A percentile compares a stretch with the other conserved stretches of the same genome.
These are phyloP conservation scores for Backusella macrospora DNA, from an alignment of 192 early-diverging fungal species.

Conservation along the genomic window DNA sequence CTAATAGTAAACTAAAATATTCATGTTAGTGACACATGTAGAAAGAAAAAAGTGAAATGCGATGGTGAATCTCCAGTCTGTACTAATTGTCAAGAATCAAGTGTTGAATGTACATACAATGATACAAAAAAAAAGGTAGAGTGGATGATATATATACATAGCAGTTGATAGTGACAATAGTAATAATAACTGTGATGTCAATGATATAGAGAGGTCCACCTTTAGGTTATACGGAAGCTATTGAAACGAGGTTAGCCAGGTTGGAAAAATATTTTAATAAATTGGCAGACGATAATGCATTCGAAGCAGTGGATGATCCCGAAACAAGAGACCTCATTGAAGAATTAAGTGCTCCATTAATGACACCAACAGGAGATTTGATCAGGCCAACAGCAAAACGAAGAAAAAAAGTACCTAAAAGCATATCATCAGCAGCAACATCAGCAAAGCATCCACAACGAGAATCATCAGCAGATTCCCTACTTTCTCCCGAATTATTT, in stretches of 20 bases:
- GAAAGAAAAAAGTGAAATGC: slow-evolving; percentile 84
- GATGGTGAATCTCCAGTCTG: slow-evolving; percentile 73
- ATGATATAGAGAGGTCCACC: slow-evolving; percentile 71
- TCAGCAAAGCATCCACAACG: background rate
- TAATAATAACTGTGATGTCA: slow-evolving; percentile 15
- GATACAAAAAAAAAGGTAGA: slow-evolving; percentile 51
- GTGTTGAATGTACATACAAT: slow-evolving; percentile 66
- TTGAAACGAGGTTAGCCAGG: slow-evolving; percentile 72
- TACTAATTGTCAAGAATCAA: slow-evolving; percentile 73
- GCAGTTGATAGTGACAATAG: slow-evolving; percentile 8
- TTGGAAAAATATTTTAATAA: slow-evolving; percentile 66
- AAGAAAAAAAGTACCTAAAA: background rate
- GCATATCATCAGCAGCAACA: background rate
- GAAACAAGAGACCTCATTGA: slow-evolving; percentile 32
- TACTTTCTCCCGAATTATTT: slow-evolving; percentile 7
- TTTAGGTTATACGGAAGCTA: slow-evolving; percentile 84
- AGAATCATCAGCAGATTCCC: slow-evolving; percentile 4
- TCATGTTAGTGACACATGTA: slow-evolving; percentile 66
- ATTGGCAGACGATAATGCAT: slow-evolving; percentile 42
- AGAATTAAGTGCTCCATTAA: slow-evolving; percentile 39
- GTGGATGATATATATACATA: background rate
- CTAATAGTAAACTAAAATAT: background rate
- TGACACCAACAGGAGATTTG: slow-evolving; percentile 34
- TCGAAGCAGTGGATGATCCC: slow-evolving; percentile 41
- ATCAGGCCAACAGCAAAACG: slow-evolving; percentile 30